Evolutionary conservation across 1,284 basidiomycete species (phyloP), one percentile per base, ranked within the genome.

Genomic region (Ceratobasidium sp.): DNA sequence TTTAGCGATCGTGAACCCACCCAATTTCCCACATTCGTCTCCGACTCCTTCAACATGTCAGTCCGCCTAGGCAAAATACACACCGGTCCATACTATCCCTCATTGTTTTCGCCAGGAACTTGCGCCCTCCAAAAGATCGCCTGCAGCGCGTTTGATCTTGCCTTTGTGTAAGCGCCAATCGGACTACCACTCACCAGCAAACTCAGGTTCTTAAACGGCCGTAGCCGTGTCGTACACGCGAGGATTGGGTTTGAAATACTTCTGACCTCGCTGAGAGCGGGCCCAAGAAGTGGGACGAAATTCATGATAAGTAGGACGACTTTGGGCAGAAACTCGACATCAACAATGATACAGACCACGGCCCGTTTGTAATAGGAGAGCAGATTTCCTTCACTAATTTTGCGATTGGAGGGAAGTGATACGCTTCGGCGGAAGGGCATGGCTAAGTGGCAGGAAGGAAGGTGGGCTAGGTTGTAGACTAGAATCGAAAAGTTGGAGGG

Each of bases 201-300:
- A 6, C 43, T 21, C 28, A 16, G 28, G 74, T 2, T 77, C 63
- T 11, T 77, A 73, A 59, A 78, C 54, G 64, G 58, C 0, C 16
- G 32, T 23, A 38, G n/a, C n/a, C 21, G 30, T 28, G 9, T 23
- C 14, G 43, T 7, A 73, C 73, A 16, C 8, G 52, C 52, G 28
- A 55, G n/a, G 8, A 2, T 11, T 55, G 52, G 52, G 4, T 16
- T 23, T 4, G 52, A 28, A 16, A 8, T 55, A 2, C 32, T 58
- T 23, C 52, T 23, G 26, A 55, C 5, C 52, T 55, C n/a, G 21
- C 28, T 28, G 23, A 23, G 6, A 16, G 14, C 14, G 52, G n/a
- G 14, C 21, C 8, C 28, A 55, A 23, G 28, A n/a, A 55, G 8
- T 55, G 52, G 52, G 52, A 6, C 26, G 28, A 21, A 23, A 28